Base-by-base conservation (phyloP, 2,329 filamentous ascomycete species). In the Diaporthe sp. region DNA sequence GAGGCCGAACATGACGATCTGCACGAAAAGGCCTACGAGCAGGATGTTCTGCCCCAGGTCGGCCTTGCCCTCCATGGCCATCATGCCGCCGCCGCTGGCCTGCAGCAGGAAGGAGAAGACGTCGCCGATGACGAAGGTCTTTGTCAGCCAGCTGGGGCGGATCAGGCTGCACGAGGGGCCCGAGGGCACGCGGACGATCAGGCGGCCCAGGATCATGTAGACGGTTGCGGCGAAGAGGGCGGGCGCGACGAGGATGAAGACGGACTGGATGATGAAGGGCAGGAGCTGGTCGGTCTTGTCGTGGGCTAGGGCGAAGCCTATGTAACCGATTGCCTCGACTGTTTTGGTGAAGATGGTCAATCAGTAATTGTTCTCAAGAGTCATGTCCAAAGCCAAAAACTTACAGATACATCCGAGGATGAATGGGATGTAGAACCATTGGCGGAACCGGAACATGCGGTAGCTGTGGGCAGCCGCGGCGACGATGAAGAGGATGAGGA, bases 1-100 rank as follows among this genome's bases (percentile, higher is more conserved):
- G 49, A 92, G 82, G 31, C 84, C 85, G 76, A 93, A 92, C 73
- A 90, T 86, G 57, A 90, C 53, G 34, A 93, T 85, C 79, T 93
- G 91, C 22, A 92, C 80, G 44, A 89, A 80, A 3, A 93, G 82
- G 2, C 91, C 91, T 1, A 78, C 87, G 10, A 92, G 81, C n/a
- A 92, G 87, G 67, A 92, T 83, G 25, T 87, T 85, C 77, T 89
- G 80, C n/a, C 87, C 89, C 17, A 82, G 81, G 37, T 85, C 80
- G 76, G 78, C 75, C 57, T 70, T 78, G 22, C 62, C 72, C 53
- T 75, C 77, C 37, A 53, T 76, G 9, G 77, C 77, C 75, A 80
- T 82, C 70, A 88, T 78, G 1, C 85, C 85, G 19, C 82, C 85
- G 22, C 88, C 88, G 39, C 82, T 83, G 19, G 83, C 83, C 79